These are phyloP conservation scores for Chondrostereum purpureum DNA, from an alignment of 1,284 basidiomycete genomes.

Conservation along the genomic window DNA sequence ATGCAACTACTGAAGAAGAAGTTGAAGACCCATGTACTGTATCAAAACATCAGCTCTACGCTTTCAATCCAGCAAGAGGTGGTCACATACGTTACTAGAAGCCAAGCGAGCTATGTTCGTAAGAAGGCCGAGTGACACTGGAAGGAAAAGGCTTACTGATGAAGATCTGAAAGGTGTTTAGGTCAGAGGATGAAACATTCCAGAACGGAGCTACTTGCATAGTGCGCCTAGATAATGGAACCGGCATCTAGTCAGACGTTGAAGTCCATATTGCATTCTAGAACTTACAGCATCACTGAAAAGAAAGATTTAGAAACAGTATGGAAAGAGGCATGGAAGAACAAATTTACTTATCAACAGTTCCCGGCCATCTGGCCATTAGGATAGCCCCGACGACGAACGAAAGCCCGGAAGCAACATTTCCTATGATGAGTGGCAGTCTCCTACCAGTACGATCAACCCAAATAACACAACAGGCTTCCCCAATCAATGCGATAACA, in stretches of 20 bases:
- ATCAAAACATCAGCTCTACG: no score
- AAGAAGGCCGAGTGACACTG: constrained; percentile 10
- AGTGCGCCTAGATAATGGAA: constrained; percentile 26
- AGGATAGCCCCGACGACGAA: constrained; percentile 48
- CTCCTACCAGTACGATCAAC: constrained; percentile 52
- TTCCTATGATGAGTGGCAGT: constrained; percentile 47
- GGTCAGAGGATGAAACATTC: neutral
- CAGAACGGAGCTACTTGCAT: constrained; percentile 16
- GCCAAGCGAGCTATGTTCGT: constrained; percentile 3
- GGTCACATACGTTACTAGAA: constrained; percentile 23
- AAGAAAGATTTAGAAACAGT: neutral
- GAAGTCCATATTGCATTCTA: no score
- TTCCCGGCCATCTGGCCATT: constrained; percentile 44
- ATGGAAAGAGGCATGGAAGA: neutral
- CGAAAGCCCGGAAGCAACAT: constrained; percentile 43
- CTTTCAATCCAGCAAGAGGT: neutral
- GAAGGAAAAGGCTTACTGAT: constrained; percentile 21
- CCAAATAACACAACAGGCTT: constrained; percentile 49
- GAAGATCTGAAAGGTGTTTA: constrained; percentile 25
- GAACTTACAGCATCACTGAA: constrained; percentile 27
- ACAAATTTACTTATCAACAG: constrained; percentile 32
- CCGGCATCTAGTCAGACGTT: no score
- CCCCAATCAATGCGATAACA: constrained; percentile 52
- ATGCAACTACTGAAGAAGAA: constrained; percentile 49
- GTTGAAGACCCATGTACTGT: constrained; percentile 43